Conservation (phyloP, 805 yeast genomes). For the Saitoella complicata region DNA sequence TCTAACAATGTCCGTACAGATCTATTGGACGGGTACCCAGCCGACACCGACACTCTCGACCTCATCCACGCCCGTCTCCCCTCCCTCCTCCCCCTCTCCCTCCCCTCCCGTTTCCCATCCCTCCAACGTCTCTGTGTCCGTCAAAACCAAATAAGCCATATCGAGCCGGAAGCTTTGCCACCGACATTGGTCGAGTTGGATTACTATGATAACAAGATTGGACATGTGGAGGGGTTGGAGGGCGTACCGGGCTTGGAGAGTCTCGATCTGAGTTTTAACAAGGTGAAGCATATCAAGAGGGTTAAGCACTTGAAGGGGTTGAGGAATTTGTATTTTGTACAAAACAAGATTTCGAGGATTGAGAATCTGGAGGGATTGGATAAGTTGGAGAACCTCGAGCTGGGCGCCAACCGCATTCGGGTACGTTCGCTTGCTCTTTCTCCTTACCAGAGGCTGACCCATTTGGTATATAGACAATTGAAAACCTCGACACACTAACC, state of each 20-base stretch:
- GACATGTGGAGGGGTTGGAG: slow-evolving; percentile 51
- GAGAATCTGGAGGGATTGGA: slow-evolving; percentile 43
- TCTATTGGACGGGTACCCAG: too few species aligned
- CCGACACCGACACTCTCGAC: too few species aligned
- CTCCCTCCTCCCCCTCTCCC: too few species aligned
- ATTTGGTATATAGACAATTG: slow-evolving; percentile 19
- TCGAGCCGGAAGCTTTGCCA: slow-evolving; percentile 47
- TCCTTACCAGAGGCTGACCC: too few species aligned
- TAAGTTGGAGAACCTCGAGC: slow-evolving; percentile 53
- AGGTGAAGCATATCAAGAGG: slow-evolving; percentile 71
- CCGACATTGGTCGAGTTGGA: slow-evolving; percentile 59
- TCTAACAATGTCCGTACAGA: too few species aligned
- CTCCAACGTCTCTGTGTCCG: slow-evolving; percentile 55
- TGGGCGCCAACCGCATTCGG: slow-evolving; percentile 75
- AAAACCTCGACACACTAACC: slow-evolving; percentile 37
- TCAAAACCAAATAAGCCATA: slow-evolving; percentile 65
- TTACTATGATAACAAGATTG: slow-evolving; percentile 78
- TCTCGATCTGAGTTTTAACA: slow-evolving; percentile 80
- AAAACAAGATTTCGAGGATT: slow-evolving; percentile 64
- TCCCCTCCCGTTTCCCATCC: slow-evolving; percentile 30
- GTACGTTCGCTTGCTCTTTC: slow-evolving; percentile 22
- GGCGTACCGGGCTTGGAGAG: slow-evolving; percentile 17
- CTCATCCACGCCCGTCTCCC: too few species aligned
- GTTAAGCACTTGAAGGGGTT: slow-evolving; percentile 44
- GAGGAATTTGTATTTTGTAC: slow-evolving; percentile 67